Conservation (phyloP, 164 flowering plant genomes). For the Vitis rupestris region DNA sequence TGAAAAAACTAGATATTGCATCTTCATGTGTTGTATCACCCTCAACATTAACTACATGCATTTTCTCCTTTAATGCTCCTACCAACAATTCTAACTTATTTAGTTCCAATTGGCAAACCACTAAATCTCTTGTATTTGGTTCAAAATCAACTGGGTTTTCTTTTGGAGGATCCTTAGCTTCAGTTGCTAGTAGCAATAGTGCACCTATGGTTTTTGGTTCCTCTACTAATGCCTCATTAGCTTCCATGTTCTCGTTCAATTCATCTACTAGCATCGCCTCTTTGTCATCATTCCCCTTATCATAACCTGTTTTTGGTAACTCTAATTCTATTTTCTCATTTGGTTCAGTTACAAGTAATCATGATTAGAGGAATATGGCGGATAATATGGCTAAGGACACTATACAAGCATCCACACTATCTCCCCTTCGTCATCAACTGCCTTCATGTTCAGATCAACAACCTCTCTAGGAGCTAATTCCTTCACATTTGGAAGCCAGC, state of each 20-base stretch:
- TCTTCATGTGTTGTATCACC: conserved; percentile 19
- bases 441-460: conserved; percentile 44
- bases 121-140: conserved; percentile 32
- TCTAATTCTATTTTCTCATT: conserved; percentile 24
- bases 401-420: conserved; percentile 39
- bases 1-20: conserved; percentile 22
- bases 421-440: conserved; percentile 29
- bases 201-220: conserved; percentile 34
- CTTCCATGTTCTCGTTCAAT: conserved; percentile 44
- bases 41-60: conserved; percentile 22
- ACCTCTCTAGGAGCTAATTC: conserved; percentile 19
- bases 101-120: conserved; percentile 37
- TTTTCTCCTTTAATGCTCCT: conserved; percentile 32
- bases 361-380: conserved; percentile 80
- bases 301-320: conserved; percentile 44
- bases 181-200: conserved; percentile 25
- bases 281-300: conserved; percentile 16
- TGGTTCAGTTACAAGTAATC: conserved; percentile 40
- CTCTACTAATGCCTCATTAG: conserved; percentile 28
- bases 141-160: conserved; percentile 36
- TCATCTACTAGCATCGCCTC: conserved; percentile 38
- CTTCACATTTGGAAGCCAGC: no score
- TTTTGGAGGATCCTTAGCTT: conserved; percentile 44
- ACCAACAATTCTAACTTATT: conserved; percentile 31
- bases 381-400: conserved; percentile 96